Base-by-base conservation (phyloP, 768 basidiomycete genomes). In the Mycena rosella region DNA sequence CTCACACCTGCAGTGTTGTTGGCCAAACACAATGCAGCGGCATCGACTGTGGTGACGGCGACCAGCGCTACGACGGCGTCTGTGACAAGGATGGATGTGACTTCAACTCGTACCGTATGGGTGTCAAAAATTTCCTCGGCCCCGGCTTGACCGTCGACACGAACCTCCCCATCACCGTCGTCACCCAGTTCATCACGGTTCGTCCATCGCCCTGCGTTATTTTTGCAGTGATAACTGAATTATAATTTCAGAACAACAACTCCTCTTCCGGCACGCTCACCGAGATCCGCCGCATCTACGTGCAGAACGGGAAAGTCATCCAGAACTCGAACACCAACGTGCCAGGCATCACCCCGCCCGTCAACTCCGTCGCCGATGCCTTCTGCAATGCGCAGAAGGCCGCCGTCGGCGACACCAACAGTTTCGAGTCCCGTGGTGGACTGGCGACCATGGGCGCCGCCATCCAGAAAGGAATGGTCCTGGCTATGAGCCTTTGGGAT, bases 211-310 rank as follows among this genome's bases (percentile, higher is more conserved):
- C n/a, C n/a, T n/a, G n/a, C n/a, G n/a, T n/a, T n/a, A n/a, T n/a
- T n/a, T n/a, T n/a, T n/a, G n/a, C n/a, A n/a, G n/a, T n/a, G n/a
- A n/a, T n/a, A n/a, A n/a, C n/a, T n/a, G n/a, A n/a, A n/a, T n/a
- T n/a, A n/a, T n/a, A n/a, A n/a, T n/a, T n/a, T n/a, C n/a, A n/a
- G n/a, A n/a, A n/a, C n/a, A n/a, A n/a, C n/a, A n/a, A n/a, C n/a
- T n/a, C n/a, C n/a, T n/a, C n/a, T n/a, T n/a, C n/a, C n/a, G n/a
- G 42, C 57, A 80, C 77, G 26, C 85, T 88, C 75, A 78, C 76
- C 60, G 86, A 86, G 74, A 88, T 87, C 75, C 83, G 85, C 69
- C 85, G 85, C 56, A 51, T 88, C 73, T 87, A 87, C 78, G 85
- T 88, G 52, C 87, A 87, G 79, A 79, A 85, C 70, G 85, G 85